These are phyloP conservation scores for Pseudotsuga menziesii DNA, from an alignment of 75 land plant genomes.

Conservation along the genomic window DNA sequence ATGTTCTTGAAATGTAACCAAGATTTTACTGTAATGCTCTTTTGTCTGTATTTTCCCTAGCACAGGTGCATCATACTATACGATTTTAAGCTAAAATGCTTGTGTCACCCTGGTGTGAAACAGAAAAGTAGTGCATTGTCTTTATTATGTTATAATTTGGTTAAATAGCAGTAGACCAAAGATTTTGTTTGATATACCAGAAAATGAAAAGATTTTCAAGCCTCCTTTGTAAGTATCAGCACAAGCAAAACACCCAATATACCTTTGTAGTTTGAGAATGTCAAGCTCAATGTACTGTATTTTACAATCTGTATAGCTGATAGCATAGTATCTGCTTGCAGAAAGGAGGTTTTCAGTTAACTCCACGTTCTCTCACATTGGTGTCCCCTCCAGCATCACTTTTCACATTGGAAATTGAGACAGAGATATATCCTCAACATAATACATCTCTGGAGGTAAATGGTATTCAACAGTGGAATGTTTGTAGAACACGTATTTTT, in stretches of 20 bases:
- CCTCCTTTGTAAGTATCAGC: not conserved
- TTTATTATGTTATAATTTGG: not conserved
- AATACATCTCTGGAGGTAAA: conserved; percentile 93
- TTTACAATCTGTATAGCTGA: too few species aligned
- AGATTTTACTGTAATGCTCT: not conserved
- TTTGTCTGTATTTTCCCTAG: not conserved
- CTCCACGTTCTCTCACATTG: conserved; percentile 58
- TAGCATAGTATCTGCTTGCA: conserved; percentile 14
- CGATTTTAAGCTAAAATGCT: not conserved
- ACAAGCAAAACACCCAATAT: too few species aligned
- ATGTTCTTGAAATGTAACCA: too few species aligned
- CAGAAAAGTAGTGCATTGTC: not conserved
- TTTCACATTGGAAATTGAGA: conserved; percentile 80
- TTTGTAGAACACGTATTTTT: not conserved
- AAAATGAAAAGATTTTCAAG: not conserved
- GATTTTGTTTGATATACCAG: not conserved
- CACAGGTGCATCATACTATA: too few species aligned
- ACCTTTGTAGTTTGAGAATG: too few species aligned
- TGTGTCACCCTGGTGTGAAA: not conserved
- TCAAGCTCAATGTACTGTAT: too few species aligned
- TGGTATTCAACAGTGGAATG: not conserved
- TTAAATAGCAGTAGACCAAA: not conserved
- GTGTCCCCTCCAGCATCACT: conserved; percentile 50
- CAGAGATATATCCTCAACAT: conserved; percentile 84
- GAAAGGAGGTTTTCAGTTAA: conserved; percentile 49